Evolutionary conservation across 2,329 filamentous ascomycete species (phyloP).

Genomic region (Chaetothyriales sp.): DNA sequence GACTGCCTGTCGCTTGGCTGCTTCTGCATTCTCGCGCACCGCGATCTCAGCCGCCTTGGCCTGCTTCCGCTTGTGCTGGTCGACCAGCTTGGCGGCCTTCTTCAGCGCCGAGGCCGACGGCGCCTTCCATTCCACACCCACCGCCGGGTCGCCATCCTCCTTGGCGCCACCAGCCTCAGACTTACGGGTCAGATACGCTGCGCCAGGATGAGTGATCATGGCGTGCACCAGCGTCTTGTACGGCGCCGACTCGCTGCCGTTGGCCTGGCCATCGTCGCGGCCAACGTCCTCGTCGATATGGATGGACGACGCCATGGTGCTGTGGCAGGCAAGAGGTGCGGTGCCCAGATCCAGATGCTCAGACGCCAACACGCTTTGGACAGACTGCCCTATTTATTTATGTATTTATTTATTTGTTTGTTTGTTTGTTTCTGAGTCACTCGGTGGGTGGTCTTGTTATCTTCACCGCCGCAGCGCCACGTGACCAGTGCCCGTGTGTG

Average conservation of each 20-base stretch:
- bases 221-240: conserved; percentile 72
- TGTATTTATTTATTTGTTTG: too few species aligned
- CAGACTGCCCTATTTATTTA: neutral
- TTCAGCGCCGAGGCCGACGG: conserved; percentile 74
- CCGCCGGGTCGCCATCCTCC: conserved; percentile 49
- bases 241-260: conserved; percentile 58
- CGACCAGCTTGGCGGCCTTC: conserved; percentile 63
- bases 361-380: neutral
- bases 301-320: conserved; percentile 34
- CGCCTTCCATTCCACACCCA: conserved; percentile 61
- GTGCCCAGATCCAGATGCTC: too few species aligned
- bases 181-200: conserved; percentile 55
- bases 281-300: conserved; percentile 75
- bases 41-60: conserved; percentile 62
- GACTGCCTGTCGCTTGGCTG: conserved; percentile 54
- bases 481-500: too few species aligned
- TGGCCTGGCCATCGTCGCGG: conserved; percentile 51
- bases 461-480: too few species aligned
- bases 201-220: conserved; percentile 55
- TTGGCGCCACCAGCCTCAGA: conserved; percentile 48
- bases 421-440: neutral
- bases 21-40: conserved; percentile 58
- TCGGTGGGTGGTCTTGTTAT: neutral
- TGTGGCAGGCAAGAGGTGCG: neutral
- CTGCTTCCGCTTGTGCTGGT: conserved; percentile 71